phyloP scores from a whole-genome alignment of 1,139 yeast species.

The Kurtzmaniella quercitrusa region DNA sequence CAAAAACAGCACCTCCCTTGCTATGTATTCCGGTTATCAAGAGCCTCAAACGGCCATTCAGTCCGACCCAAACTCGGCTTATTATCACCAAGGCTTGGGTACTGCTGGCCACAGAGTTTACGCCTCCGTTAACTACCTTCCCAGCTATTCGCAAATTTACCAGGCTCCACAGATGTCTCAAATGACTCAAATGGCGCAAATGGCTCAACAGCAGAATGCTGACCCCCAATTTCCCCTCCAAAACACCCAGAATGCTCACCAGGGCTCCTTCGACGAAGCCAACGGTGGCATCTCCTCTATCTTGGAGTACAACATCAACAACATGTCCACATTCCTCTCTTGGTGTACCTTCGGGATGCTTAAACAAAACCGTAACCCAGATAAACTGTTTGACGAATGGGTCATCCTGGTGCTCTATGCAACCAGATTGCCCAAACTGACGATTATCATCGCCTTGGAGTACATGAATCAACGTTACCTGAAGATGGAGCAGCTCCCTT shows the following conservation, averaged over 20 bases:
- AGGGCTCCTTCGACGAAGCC: constrained; percentile 13
- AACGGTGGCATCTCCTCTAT: constrained; percentile 76
- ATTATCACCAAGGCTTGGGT: constrained; percentile 27
- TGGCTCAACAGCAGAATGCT: too few relatives aligned
- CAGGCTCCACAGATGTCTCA: background rate
- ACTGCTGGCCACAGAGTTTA: constrained; percentile 38
- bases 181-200: background rate
- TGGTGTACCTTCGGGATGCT: constrained; percentile 63
- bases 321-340: constrained; percentile 74
- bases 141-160: constrained; percentile 12
- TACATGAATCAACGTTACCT: constrained; percentile 54
- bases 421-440: constrained; percentile 82
- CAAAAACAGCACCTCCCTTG: constrained; percentile 5
- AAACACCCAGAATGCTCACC: constrained; percentile 5
- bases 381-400: constrained; percentile 54
- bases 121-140: constrained; percentile 24
- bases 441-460: constrained; percentile 74
- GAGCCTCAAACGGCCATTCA: constrained; percentile 11
- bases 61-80: constrained; percentile 5
- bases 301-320: constrained; percentile 70
- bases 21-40: constrained; percentile 1
- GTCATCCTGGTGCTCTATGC: constrained; percentile 73
- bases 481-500: constrained; percentile 17
- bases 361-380: constrained; percentile 45
- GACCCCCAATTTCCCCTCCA: background rate